A percentile compares a stretch with the other conserved stretches of the same genome.
These are phyloP conservation scores for Flaveria trinervia DNA, from an alignment of 129 eudicot genomes.

Conservation along the genomic window DNA sequence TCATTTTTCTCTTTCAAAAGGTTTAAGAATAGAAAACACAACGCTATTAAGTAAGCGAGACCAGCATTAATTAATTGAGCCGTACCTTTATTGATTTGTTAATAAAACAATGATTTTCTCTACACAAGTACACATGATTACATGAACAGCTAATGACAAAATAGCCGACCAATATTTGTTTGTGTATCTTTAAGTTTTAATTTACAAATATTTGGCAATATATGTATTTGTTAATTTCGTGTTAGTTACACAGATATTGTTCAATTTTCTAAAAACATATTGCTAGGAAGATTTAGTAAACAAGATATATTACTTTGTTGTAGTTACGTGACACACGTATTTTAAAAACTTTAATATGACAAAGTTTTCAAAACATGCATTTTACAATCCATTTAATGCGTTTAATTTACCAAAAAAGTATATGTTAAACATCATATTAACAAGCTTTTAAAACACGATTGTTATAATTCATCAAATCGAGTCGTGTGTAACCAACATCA, in stretches of 20 bases:
- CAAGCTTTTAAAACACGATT: too few species aligned
- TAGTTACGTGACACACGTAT: not conserved
- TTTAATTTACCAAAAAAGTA: too few species aligned
- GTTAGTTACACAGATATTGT: not conserved
- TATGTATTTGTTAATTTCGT: not conserved
- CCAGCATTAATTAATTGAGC: not conserved
- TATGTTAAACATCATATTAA: too few species aligned
- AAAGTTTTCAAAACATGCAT: too few species aligned
- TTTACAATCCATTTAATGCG: too few species aligned
- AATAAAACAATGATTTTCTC: conserved; percentile 26
- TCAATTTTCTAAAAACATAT: not conserved
- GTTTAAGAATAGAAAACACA: not conserved
- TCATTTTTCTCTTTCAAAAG: not conserved
- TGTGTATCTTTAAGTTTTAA: not conserved
- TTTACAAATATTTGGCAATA: not conserved
- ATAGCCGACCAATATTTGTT: conserved; percentile 30
- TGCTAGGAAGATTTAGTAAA: not conserved
- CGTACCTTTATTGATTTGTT: not conserved
- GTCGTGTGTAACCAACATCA: not conserved
- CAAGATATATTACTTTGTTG: not conserved
- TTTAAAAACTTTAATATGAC: too few species aligned
- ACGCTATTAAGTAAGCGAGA: not conserved
- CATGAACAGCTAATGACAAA: conserved; percentile 39
- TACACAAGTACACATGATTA: conserved; percentile 34
- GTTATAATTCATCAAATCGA: not conserved